Conservation (phyloP, 768 basidiomycete species). For the Serendipita sp. region DNA sequence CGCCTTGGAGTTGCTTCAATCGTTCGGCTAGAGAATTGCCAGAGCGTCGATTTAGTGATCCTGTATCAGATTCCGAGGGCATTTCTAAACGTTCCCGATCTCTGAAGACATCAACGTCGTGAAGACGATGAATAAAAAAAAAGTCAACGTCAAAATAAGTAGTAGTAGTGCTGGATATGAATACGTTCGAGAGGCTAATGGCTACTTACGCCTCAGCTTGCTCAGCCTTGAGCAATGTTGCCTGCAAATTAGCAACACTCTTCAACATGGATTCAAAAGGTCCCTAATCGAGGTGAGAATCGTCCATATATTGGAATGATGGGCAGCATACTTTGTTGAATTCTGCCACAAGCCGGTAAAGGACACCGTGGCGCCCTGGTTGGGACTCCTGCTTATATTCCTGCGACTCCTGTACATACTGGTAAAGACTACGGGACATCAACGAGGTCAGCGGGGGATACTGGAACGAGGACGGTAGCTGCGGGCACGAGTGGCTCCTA, state of each 20-base stretch:
- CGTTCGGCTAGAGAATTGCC: slow-evolving; percentile 1
- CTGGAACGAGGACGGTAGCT: not conserved
- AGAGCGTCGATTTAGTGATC: slow-evolving; percentile 1
- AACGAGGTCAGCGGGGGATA: not conserved
- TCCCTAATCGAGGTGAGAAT: not conserved
- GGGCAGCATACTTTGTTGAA: not conserved
- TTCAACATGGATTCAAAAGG: slow-evolving; percentile 6
- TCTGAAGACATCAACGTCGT: not conserved
- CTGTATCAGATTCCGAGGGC: slow-evolving; percentile 7
- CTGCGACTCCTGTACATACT: slow-evolving; percentile 5
- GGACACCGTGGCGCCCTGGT: not conserved
- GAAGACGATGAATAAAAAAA: not conserved
- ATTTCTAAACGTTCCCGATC: not conserved
- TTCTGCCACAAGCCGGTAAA: slow-evolving; percentile 2
- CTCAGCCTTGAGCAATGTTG: not conserved
- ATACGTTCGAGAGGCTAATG: not conserved
- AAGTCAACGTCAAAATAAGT: not conserved
- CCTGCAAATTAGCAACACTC: not conserved
- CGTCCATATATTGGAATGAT: not conserved
- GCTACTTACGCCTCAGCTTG: slow-evolving; percentile 5
- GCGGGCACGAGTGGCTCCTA: not conserved
- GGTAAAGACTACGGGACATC: not conserved
- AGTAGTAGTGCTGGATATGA: not conserved
- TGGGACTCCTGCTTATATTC: slow-evolving; percentile 4
- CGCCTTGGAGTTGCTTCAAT: not conserved